Conservation (phyloP, 768 basidiomycete species). For the Pleurotus cornucopiae region DNA sequence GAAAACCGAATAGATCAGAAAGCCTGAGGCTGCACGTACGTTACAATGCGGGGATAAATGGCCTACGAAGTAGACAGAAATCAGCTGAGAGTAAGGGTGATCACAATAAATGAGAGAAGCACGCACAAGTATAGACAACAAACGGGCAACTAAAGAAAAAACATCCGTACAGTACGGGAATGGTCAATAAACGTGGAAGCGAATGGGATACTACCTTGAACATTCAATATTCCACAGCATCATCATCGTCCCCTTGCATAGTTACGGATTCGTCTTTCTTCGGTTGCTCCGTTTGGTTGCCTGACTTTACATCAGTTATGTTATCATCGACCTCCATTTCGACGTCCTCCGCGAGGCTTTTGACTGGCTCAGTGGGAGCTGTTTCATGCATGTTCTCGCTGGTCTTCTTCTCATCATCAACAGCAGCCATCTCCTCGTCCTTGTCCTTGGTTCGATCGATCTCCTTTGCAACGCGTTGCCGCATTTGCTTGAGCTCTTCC, state of each 20-base stretch:
- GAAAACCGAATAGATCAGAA: background rate
- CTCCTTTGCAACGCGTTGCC: constrained; percentile 64
- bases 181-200: background rate
- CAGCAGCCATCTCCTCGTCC: constrained; percentile 18
- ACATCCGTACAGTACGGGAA: background rate
- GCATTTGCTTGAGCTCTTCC: constrained; percentile 57
- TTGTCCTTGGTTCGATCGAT: constrained; percentile 45
- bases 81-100: background rate
- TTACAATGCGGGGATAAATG: background rate
- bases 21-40: background rate
- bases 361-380: constrained; percentile 11
- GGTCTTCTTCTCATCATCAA: constrained; percentile 21
- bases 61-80: background rate
- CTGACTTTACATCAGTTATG: constrained; percentile 31
- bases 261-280: constrained; percentile 50
- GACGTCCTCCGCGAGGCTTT: constrained; percentile 16
- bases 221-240: constrained; percentile 75
- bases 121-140: background rate
- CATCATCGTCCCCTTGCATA: constrained; percentile 70
- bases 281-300: constrained; percentile 28
- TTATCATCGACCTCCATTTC: constrained; percentile 38
- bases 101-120: background rate
- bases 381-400: constrained; percentile 18
- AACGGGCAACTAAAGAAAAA: background rate
- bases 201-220: constrained; percentile 6